These are phyloP conservation scores for Phytophthora foliorum DNA, from an alignment of 352 stramenopile genomes.

Conservation along the genomic window DNA sequence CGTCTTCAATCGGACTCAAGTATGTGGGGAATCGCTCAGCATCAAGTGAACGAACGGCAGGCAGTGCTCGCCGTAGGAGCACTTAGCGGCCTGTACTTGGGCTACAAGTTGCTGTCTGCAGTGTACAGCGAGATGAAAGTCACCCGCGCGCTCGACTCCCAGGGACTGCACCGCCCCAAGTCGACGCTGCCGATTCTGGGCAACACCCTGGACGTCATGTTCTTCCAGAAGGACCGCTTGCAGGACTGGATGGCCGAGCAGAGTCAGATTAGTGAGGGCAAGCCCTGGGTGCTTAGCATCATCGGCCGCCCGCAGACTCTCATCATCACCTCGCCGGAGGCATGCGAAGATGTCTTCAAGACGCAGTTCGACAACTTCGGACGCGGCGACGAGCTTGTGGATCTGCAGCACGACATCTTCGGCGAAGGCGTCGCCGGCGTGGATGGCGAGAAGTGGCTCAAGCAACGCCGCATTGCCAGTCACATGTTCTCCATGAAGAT, in stretches of 20 bases:
- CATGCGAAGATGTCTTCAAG: constrained; percentile 47
- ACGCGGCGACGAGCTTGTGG: constrained; percentile 36
- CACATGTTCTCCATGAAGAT: constrained; percentile 79
- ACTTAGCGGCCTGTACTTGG: constrained; percentile 32
- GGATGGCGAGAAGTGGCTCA: constrained; percentile 57
- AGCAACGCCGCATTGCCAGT: constrained; percentile 73
- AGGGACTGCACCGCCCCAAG: constrained; percentile 39
- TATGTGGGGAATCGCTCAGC: constrained; percentile 41
- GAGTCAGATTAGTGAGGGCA: constrained; percentile 43
- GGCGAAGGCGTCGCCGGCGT: constrained; percentile 63
- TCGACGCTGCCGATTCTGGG: constrained; percentile 52
- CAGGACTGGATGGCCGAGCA: constrained; percentile 75
- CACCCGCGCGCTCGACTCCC: constrained; percentile 37
- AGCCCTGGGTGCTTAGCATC: constrained; percentile 58
- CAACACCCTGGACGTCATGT: constrained; percentile 53
- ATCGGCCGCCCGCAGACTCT: constrained; percentile 52
- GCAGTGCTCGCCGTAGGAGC: constrained; percentile 24
- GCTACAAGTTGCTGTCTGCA: constrained; percentile 36
- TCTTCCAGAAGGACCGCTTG: constrained; percentile 50
- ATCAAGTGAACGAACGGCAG: constrained; percentile 41
- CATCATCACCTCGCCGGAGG: constrained; percentile 48
- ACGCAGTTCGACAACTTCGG: constrained; percentile 65
- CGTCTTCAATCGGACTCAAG: constrained; percentile 1
- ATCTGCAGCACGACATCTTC: constrained; percentile 53
- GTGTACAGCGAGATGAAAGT: constrained; percentile 45